phyloP scores from a whole-genome alignment of 1,284 basidiomycete species.

The Rhizopogon parksii region DNA sequence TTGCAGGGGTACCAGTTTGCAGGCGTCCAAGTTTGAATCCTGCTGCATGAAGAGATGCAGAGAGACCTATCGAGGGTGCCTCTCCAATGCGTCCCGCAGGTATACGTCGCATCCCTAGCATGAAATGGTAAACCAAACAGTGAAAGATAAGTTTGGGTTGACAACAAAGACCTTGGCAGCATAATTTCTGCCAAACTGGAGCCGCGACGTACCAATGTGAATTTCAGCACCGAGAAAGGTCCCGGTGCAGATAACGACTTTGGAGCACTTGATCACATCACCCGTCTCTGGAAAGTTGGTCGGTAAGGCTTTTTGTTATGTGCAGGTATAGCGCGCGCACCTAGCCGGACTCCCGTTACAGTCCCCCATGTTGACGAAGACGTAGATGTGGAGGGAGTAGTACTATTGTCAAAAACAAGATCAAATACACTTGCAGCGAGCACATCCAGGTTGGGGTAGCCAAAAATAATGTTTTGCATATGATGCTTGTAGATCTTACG shows the following conservation, averaged over 20 bases:
- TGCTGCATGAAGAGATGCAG: constrained; percentile 63
- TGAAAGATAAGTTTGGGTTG: neutral
- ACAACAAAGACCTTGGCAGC: neutral
- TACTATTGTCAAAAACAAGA: constrained; percentile 55
- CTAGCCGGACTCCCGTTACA: constrained; percentile 64
- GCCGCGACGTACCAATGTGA: constrained; percentile 59
- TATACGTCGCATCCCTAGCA: constrained; percentile 62
- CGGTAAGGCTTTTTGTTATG: constrained; percentile 2
- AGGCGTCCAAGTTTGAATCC: constrained; percentile 78
- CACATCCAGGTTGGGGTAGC: constrained; percentile 65
- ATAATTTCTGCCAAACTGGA: neutral
- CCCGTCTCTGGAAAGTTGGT: constrained; percentile 50
- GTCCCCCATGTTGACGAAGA: constrained; percentile 34
- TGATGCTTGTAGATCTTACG: constrained; percentile 73
- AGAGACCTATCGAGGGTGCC: constrained; percentile 67
- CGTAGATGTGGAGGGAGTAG: constrained; percentile 22
- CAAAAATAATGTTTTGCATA: constrained; percentile 67
- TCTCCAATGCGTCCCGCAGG: constrained; percentile 82
- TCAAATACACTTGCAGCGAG: constrained; percentile 75
- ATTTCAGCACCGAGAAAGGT: constrained; percentile 88
- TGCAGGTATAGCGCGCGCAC: constrained; percentile 31
- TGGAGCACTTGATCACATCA: constrained; percentile 69
- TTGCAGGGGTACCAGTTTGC: constrained; percentile 87
- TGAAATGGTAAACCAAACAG: constrained; percentile 1
- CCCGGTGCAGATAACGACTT: constrained; percentile 84